Evolutionary conservation across 768 basidiomycete genomes (phyloP).

Genomic region (Dentipellis sp.): DNA sequence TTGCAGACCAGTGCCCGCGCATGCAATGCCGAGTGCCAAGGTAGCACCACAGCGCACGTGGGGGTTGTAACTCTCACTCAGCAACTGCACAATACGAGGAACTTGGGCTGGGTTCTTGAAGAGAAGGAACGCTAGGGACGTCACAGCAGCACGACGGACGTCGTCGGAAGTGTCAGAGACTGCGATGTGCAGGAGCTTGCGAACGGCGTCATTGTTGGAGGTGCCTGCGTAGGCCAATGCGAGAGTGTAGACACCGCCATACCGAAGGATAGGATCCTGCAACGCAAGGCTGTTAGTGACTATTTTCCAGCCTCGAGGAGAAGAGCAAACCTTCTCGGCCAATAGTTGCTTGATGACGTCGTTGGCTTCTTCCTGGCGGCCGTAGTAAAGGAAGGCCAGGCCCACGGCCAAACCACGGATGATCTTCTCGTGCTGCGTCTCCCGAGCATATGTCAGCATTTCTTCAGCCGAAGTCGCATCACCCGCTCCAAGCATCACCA

Average conservation of each 20-base stretch:
- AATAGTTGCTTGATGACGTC: conserved; percentile 68
- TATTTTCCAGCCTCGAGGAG: neutral
- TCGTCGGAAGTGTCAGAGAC: conserved; percentile 98
- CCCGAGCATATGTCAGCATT: conserved; percentile 93
- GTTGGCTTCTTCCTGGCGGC: conserved; percentile 88
- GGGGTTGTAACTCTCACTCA: conserved; percentile 98
- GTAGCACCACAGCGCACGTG: conserved; percentile 97
- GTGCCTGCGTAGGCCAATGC: conserved; percentile 97
- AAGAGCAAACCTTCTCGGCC: conserved; percentile 66
- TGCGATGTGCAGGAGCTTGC: conserved; percentile 87
- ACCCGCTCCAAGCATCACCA: conserved; percentile 96
- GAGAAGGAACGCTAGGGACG: conserved; percentile 88
- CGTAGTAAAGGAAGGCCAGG: conserved; percentile 86
- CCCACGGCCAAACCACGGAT: conserved; percentile 94
- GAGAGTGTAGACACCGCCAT: conserved; percentile 95
- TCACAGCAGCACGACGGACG: conserved; percentile 94
- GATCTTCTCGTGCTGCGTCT: conserved; percentile 99
- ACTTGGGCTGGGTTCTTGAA: conserved; percentile 97
- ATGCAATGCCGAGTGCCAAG: conserved; percentile 92
- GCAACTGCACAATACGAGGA: conserved; percentile 90
- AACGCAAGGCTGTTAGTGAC: conserved; percentile 3
- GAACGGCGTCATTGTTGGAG: conserved; percentile 87
- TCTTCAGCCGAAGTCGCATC: conserved; percentile 74
- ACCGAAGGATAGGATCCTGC: conserved; percentile 93
- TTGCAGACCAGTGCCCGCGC: conserved; percentile 94